A percentile compares a stretch with the other conserved stretches of the same genome.
These are phyloP conservation scores for Vanrija pseudolonga DNA, from an alignment of 1,284 basidiomycete species.

Conservation along the genomic window DNA sequence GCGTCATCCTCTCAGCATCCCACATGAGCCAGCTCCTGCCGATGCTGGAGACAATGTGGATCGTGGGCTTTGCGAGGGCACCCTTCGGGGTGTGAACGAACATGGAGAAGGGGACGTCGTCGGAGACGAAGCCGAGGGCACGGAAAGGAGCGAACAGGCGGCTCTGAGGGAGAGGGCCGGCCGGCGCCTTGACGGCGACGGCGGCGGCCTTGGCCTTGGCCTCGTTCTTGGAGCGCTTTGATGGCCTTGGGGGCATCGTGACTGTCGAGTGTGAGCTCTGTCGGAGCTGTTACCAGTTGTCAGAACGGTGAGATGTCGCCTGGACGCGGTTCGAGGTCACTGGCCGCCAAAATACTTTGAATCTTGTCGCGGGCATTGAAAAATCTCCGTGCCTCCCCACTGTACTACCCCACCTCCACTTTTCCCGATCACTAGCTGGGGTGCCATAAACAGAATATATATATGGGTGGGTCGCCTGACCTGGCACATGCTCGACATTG, in stretches of 20 bases:
- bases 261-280: neutral
- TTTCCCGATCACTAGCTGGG: too few species aligned
- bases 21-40: conserved; percentile 93
- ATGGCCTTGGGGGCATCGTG: conserved; percentile 14
- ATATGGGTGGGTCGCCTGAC: too few species aligned
- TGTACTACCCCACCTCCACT: too few species aligned
- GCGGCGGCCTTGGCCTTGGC: neutral
- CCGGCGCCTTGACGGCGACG: neutral
- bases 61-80: conserved; percentile 71
- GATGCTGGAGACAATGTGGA: conserved; percentile 82
- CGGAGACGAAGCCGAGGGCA: conserved; percentile 87
- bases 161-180: conserved; percentile 19
- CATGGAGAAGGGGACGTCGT: conserved; percentile 83
- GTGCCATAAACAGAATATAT: too few species aligned
- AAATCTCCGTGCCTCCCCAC: neutral
- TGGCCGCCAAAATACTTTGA: neutral
- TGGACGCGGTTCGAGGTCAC: neutral
- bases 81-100: conserved; percentile 85
- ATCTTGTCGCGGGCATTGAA: neutral
- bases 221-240: conserved; percentile 17
- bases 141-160: conserved; percentile 89
- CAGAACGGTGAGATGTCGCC: neutral
- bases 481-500: too few species aligned
- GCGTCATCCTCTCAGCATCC: conserved; percentile 88
- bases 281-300: neutral